Evolutionary conservation across 345 rosid species (phyloP), one percentile per base, ranked within the genome.

Genomic region (Eucalyptus regnans): DNA sequence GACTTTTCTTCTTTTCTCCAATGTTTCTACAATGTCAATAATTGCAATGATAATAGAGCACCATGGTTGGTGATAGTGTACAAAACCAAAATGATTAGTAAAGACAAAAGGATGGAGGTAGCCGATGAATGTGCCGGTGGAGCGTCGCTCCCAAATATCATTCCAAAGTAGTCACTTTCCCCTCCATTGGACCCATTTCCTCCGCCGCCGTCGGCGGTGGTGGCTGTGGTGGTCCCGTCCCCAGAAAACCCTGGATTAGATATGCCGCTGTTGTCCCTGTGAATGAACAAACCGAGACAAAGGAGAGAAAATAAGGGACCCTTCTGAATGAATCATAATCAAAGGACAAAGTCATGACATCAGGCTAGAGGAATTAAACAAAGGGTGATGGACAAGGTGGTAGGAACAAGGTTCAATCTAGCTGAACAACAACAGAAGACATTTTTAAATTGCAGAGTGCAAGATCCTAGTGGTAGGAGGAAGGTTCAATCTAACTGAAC

Each of bases 121-220:
- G 80, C 50, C 29, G 93, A 80, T 25, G 88, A 3, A 49, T 90
- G 86, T 56, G 94, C 90, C 37, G 92, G 90, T 43, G 93, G 88
- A 1, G 88, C 92, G n/a, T 90, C 94, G 88, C 94, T 92, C 90
- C 97, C 95, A 13, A 98, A 98, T 92, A 92, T 95, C 96, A 94
- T 94, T 87, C 97, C 94, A 89, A 97, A 94, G 89, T 41, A 89
- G 90, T 92, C 94, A 44, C 91, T 94, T 4, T 86, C 90, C 3
- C 87, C 87, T 12, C 88, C 89, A 5, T 58, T 18, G n/a, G 92
- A 89, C 52, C 93, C 91, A 22, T 87, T 50, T 29, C 91, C 88
- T 71, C 90, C 92, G 27, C 88, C 87, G 6, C 90, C 90, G 68
- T 12, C 44, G 84, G 50, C 4, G 41, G 64, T 6, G 87, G 50